Conservation (phyloP, 176 grass and related monocot species). For the Pontederia paniculata region DNA sequence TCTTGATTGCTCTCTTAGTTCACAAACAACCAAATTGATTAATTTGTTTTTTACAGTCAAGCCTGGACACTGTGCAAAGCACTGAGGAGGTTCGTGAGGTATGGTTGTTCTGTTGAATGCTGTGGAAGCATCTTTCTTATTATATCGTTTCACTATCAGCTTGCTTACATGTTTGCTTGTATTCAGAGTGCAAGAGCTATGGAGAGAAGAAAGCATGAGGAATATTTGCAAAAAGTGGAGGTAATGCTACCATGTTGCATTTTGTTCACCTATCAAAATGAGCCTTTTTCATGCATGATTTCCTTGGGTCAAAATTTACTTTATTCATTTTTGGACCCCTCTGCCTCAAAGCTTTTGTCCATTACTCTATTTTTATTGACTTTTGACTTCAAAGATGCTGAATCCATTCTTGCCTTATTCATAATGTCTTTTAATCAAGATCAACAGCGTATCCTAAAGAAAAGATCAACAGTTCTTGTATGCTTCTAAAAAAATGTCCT, state of each 20-base stretch:
- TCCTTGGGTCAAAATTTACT: neutral
- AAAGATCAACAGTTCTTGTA: too few species aligned
- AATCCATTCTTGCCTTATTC: too few species aligned
- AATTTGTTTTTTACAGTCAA: constrained; percentile 38
- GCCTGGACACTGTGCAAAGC: constrained; percentile 70
- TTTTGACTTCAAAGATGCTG: too few species aligned
- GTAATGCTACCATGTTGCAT: constrained; percentile 31
- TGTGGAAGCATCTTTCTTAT: constrained; percentile 18
- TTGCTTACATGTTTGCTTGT: constrained; percentile 21
- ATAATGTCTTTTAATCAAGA: too few species aligned
- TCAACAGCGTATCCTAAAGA: too few species aligned
- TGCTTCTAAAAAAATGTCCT: too few species aligned
- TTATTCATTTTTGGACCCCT: too few species aligned
- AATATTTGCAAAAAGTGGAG: constrained; percentile 64
- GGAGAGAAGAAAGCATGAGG: constrained; percentile 59
- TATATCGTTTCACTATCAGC: neutral
- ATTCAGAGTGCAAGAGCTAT: constrained; percentile 64
- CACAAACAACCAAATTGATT: neutral
- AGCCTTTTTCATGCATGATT: neutral
- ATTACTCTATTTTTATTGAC: too few species aligned
- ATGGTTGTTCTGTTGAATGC: constrained; percentile 19
- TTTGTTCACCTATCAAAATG: neutral
- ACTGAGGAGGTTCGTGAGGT: constrained; percentile 83
- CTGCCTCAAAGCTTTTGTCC: too few species aligned
- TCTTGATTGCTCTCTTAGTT: too few species aligned